A percentile compares a stretch with the other conserved stretches of the same genome.
Evolutionary conservation across 495 filamentous ascomycete species (phyloP).

Genomic region (Collariella sp.): DNA sequence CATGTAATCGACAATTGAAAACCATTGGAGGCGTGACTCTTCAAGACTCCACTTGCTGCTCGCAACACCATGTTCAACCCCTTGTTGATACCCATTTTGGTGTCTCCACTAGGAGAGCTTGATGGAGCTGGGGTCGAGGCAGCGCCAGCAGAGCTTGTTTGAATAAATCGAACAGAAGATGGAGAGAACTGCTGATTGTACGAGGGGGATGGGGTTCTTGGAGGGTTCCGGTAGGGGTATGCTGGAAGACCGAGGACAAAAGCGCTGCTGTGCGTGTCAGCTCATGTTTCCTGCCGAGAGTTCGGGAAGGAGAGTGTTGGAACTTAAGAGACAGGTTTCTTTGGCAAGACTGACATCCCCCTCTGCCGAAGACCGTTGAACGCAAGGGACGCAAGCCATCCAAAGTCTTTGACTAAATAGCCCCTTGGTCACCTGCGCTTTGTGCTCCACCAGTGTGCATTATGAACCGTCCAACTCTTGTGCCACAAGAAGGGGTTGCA

Average conservation of each 20-base stretch:
- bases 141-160: neutral
- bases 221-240: too few relatives aligned
- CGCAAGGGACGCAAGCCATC: too few relatives aligned
- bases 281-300: neutral
- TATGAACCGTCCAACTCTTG: too few relatives aligned
- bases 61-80: neutral
- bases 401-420: too few relatives aligned
- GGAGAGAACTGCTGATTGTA: neutral
- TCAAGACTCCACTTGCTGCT: conserved; percentile 1
- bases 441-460: too few relatives aligned
- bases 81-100: conserved; percentile 10
- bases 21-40: conserved; percentile 4
- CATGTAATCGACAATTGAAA: conserved; percentile 8
- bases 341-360: too few relatives aligned
- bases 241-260: too few relatives aligned
- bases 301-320: too few relatives aligned
- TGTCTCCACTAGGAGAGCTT: neutral
- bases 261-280: neutral
- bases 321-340: too few relatives aligned
- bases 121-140: neutral
- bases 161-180: neutral
- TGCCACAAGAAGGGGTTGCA: too few relatives aligned
- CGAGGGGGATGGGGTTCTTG: neutral
- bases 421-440: too few relatives aligned
- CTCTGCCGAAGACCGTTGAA: too few relatives aligned